Conservation (phyloP, 805 yeast species). For the Candida succiphila region DNA sequence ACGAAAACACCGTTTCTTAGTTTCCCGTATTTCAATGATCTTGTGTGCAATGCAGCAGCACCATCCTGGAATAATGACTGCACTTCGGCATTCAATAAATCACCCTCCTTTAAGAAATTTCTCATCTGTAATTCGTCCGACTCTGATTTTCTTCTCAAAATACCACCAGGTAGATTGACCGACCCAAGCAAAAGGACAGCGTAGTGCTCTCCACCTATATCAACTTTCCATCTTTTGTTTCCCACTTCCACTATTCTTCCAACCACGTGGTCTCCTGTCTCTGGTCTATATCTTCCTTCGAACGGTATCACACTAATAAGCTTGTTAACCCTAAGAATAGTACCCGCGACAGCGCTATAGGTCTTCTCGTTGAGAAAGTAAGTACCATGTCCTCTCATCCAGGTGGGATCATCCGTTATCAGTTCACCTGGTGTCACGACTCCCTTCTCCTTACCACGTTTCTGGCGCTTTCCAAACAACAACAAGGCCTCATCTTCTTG, state of each 20-base stretch:
- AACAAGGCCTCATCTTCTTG: background rate
- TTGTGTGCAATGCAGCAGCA: slow-evolving; percentile 85
- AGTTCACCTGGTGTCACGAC: slow-evolving; percentile 94
- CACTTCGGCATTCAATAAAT: slow-evolving; percentile 89
- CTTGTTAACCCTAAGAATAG: slow-evolving; percentile 76
- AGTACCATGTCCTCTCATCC: slow-evolving; percentile 99
- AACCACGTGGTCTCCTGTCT: slow-evolving; percentile 91
- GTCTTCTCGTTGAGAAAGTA: slow-evolving; percentile 68
- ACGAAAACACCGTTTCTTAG: slow-evolving; percentile 82
- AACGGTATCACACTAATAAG: slow-evolving; percentile 78
- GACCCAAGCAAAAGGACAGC: slow-evolving; percentile 91
- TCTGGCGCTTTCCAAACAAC: background rate
- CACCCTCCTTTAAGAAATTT: slow-evolving; percentile 89
- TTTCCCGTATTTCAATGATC: slow-evolving; percentile 93
- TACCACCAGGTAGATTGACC: slow-evolving; percentile 95
- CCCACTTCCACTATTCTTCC: slow-evolving; percentile 95
- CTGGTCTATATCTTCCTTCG: slow-evolving; percentile 83
- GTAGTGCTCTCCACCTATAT: slow-evolving; percentile 89
- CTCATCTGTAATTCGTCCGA: slow-evolving; percentile 97
- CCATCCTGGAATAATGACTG: slow-evolving; percentile 87
- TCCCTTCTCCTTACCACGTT: slow-evolving; percentile 18
- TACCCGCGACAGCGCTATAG: slow-evolving; percentile 89
- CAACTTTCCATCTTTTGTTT: slow-evolving; percentile 91
- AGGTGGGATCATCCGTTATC: slow-evolving; percentile 88
- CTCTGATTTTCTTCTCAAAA: slow-evolving; percentile 86